A percentile compares a stretch with the other conserved stretches of the same genome.
Evolutionary conservation across 2,329 filamentous ascomycete species (phyloP).

Genomic region (Helicocarpus griseus): DNA sequence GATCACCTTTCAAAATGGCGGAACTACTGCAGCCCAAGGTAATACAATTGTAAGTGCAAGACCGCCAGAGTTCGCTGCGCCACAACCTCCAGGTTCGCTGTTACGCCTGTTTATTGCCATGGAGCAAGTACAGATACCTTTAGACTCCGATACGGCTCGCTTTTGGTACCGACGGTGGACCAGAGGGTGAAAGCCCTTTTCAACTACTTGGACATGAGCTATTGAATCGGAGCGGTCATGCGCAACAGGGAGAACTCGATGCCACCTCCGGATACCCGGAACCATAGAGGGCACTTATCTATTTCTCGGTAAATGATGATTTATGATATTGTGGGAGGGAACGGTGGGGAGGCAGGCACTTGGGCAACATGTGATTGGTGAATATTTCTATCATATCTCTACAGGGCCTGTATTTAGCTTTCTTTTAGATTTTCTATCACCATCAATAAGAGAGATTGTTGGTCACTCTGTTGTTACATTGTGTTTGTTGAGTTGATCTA

Average conservation of each 20-base stretch:
- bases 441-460: too few species aligned
- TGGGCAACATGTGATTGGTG: too few species aligned
- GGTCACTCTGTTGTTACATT: too few species aligned
- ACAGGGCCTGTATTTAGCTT: too few species aligned
- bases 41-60: background rate
- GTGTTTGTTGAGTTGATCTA: too few species aligned
- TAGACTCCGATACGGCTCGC: conserved; percentile 7
- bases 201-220: background rate
- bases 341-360: too few species aligned
- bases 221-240: background rate
- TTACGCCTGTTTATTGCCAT: conserved; percentile 9
- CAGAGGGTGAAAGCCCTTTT: background rate
- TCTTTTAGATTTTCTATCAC: too few species aligned
- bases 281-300: too few species aligned
- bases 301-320: too few species aligned
- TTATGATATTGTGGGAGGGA: too few species aligned
- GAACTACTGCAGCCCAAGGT: background rate
- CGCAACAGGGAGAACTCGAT: background rate
- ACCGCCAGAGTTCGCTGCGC: background rate
- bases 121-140: conserved; percentile 7
- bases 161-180: conserved; percentile 9
- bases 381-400: too few species aligned
- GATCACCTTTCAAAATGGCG: background rate
- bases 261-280: background rate
- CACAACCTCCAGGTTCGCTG: conserved; percentile 10